Evolutionary conservation across 306 rosid species (phyloP), one percentile per base, ranked within the genome.

Genomic region (Begonia fuchsioides): DNA sequence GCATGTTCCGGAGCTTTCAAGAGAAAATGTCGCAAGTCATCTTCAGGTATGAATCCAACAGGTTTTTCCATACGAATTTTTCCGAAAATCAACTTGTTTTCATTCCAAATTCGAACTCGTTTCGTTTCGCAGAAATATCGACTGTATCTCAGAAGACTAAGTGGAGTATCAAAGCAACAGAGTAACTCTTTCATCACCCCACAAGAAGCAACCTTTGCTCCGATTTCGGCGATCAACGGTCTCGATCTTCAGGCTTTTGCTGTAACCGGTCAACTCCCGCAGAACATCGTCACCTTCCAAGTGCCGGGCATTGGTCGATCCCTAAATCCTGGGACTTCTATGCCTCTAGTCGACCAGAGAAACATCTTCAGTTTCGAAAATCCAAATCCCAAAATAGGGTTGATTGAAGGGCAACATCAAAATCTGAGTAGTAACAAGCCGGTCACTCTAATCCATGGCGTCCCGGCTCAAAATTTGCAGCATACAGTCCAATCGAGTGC

Each of bases 1-100:
- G 99, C 86, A 85, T 44, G 99, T 92, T 59, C 96, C 94, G 43
- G 99, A 94, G 47, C 99, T 92, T 67, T 85, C 99, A 9, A 75
- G 99, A 76, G 99, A 92, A 80, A 92, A 92, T 43, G 99, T 92
- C 56, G 99, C 99, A n/a, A 92, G 99, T 75, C 99, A 92, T 68
- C 88, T 92, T 61, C 99, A 92, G 94, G 99, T 92, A 79, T 8
- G 38, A 18, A 38, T 5, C 12, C 5, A 32, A n/a, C n/a, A n/a
- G n/a, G n/a, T n/a, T n/a, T n/a, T n/a, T n/a, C n/a, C n/a, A n/a
- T n/a, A n/a, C n/a, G n/a, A n/a, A n/a, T n/a, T n/a, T n/a, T 9
- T n/a, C 16, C 12, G 35, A 2, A 26, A 26, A 26, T 26, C 3
- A 26, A 26, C 17, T 47, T 47, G 50, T n/a, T 16, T 17, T 47